These are phyloP conservation scores for Artemisia tridentata DNA, from an alignment of 129 eudicot genomes.

Conservation along the genomic window DNA sequence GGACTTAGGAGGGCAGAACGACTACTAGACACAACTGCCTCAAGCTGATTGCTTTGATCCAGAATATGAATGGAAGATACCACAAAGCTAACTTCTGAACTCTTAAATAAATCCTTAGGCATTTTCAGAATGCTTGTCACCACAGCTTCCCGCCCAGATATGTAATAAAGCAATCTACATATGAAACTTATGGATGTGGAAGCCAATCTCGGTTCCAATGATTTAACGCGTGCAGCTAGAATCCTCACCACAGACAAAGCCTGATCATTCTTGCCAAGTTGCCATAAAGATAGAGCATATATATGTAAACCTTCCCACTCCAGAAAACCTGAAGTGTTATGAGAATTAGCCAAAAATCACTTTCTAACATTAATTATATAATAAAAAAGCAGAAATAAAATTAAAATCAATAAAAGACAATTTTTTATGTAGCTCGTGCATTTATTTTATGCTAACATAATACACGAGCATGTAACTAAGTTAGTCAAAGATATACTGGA, in stretches of 20 bases:
- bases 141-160: constrained; percentile 70
- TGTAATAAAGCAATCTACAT: constrained; percentile 58
- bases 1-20: constrained; percentile 54
- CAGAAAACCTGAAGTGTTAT: constrained; percentile 28
- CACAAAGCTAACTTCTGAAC: constrained; percentile 79
- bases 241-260: constrained; percentile 61
- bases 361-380: no score
- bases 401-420: no score
- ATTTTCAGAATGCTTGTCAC: constrained; percentile 64
- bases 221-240: constrained; percentile 56
- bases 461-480: no score
- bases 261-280: constrained; percentile 71
- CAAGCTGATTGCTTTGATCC: constrained; percentile 70
- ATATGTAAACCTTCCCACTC: constrained; percentile 72
- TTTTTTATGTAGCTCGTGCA: no score
- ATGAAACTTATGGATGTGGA: constrained; percentile 61
- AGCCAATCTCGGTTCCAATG: constrained; percentile 54
- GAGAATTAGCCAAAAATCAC: no score
- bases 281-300: constrained; percentile 72
- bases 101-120: constrained; percentile 69
- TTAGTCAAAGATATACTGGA: no score
- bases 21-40: constrained; percentile 71
- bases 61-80: constrained; percentile 79
- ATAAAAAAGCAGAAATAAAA: no score
- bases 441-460: no score